These are phyloP conservation scores for Pichia sp. DNA, from an alignment of 1,139 yeast genomes.

Conservation along the genomic window DNA sequence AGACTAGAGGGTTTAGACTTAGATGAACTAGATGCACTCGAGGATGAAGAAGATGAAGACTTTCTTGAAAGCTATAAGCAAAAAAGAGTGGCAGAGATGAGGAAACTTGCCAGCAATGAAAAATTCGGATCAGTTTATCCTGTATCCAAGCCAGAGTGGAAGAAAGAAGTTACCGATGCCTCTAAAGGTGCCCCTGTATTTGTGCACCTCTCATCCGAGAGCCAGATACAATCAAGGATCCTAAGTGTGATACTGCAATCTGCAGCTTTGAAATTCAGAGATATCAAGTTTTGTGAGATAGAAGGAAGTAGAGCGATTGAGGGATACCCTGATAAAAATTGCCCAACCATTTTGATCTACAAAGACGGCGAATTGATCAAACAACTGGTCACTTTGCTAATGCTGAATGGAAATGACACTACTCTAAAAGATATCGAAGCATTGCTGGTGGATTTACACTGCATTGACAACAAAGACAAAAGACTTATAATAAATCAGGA, in stretches of 20 bases:
- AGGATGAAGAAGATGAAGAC: constrained; percentile 34
- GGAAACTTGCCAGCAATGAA: constrained; percentile 54
- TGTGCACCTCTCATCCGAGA: constrained; percentile 70
- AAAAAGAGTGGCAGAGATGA: constrained; percentile 71
- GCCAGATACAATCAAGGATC: constrained; percentile 70
- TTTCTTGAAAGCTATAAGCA: constrained; percentile 54
- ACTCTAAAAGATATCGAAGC: constrained; percentile 64
- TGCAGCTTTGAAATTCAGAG: constrained; percentile 61
- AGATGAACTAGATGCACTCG: constrained; percentile 68
- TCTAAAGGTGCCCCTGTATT: constrained; percentile 59
- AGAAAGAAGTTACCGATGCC: constrained; percentile 78
- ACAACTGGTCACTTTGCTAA: constrained; percentile 74
- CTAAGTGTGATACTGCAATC: constrained; percentile 51
- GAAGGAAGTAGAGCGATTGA: constrained; percentile 87
- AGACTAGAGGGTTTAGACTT: constrained; percentile 69
- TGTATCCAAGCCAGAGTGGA: constrained; percentile 83
- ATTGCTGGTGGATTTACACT: constrained; percentile 60
- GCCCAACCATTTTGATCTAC: constrained; percentile 87
- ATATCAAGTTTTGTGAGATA: constrained; percentile 86
- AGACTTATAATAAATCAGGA: constrained; percentile 62
- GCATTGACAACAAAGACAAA: constrained; percentile 61
- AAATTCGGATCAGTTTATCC: constrained; percentile 76
- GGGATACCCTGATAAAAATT: constrained; percentile 80
- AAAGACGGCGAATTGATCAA: constrained; percentile 69
- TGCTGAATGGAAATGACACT: constrained; percentile 81